phyloP scores from a whole-genome alignment of 202 grass and related monocot genomes.

The Digitaria exilis region DNA sequence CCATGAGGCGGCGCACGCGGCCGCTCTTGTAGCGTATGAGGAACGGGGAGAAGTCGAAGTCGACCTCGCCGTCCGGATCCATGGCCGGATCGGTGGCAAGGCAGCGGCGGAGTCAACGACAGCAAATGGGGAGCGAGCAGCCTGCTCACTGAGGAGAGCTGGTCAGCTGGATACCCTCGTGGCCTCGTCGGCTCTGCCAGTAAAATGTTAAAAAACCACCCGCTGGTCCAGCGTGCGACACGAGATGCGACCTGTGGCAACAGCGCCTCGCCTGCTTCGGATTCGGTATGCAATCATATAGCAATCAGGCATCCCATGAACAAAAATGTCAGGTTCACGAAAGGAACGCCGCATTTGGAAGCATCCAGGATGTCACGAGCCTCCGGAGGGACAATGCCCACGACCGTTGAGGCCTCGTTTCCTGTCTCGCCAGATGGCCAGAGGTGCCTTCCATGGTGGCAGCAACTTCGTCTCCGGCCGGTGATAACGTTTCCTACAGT shows the following conservation, averaged over 20 bases:
- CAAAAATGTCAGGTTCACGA: not conserved
- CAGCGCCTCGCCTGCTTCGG: not conserved
- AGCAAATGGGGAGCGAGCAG: no score
- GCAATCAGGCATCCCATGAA: not conserved
- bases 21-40: constrained; percentile 61
- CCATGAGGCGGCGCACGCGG: constrained; percentile 41
- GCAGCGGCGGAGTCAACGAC: not conserved
- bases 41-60: constrained; percentile 63
- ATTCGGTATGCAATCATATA: not conserved
- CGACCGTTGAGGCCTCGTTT: not conserved
- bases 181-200: not conserved
- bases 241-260: not conserved
- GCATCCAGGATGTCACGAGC: not conserved
- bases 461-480: not conserved
- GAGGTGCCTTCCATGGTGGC: not conserved
- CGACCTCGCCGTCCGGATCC: constrained; percentile 51
- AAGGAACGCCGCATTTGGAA: not conserved
- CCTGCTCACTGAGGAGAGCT: no score
- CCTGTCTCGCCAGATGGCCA: not conserved
- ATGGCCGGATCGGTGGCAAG: constrained; percentile 19
- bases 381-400: no score
- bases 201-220: not conserved
- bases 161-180: no score
- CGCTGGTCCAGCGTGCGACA: not conserved
- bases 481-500: not conserved